Evolutionary conservation across 2,329 filamentous ascomycete genomes (phyloP), one percentile per base, ranked within the genome.

Genomic region (Neonectria punicea): DNA sequence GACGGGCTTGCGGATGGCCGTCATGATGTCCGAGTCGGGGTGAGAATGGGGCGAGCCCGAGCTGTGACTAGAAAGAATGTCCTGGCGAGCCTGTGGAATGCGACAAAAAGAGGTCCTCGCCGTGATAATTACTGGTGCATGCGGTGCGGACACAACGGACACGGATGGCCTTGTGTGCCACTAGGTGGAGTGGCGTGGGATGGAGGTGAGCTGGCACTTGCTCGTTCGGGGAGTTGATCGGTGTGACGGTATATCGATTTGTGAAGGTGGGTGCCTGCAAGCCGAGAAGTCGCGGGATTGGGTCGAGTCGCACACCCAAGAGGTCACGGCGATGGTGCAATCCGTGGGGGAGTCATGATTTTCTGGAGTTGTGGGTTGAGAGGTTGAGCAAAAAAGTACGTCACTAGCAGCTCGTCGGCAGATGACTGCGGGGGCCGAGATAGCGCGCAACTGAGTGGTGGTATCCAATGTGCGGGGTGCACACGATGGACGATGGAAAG

Each of bases 1-100:
- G 36, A 80, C 71, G 14, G 81, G 81, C 68, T 82, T 82, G 53
- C 58, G 46, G 50, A 67, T 65, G 25, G 75, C 68, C 36, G 74
- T 51, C 71, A 76, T 77, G 73, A 67, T 76, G 49, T 53, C 55
- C 51, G 60, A 62, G 54, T 65, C 39, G 56, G 57, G 55, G 56
- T 61, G 49, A 58, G 20, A 46, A 56, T 64, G 53, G 54, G 43
- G 55, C 32, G 41, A 67, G 30, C 32, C 25, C 46, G 53, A 53
- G 30, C 22, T 39, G 47, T 46, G 46, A 56, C 22, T 20, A 58
- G 50, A 54, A 25, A 50, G 10, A 30, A 41, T 28, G 41, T 36
- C 34, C 49, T 34, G 25, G 47, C 22, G 54, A 49, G 50, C 30
- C 39, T 46, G 57, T 50, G 53, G 30, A 53, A 49, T 30, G 46